Conservation (phyloP, 192 early-diverging fungal species). For the Backusella australiensis region DNA sequence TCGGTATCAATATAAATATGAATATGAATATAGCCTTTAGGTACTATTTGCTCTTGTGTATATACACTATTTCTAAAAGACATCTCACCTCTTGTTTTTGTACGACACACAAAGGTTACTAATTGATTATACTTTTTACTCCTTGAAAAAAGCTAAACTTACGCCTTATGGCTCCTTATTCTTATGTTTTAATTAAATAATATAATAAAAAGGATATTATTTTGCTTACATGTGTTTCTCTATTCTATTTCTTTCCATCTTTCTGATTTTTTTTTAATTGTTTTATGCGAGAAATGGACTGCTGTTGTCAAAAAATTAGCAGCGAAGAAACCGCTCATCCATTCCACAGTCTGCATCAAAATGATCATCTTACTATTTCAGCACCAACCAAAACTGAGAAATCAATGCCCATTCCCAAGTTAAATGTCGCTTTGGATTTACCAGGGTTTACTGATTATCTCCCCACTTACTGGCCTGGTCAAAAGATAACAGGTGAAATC, state of each 20-base stretch:
- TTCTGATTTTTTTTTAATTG: background rate
- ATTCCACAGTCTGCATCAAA: background rate
- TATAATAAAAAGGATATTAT: background rate
- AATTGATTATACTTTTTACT: background rate
- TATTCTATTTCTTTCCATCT: background rate
- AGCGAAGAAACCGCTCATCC: background rate
- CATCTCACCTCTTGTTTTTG: background rate
- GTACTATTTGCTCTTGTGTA: background rate
- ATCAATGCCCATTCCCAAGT: background rate
- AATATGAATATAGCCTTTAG: background rate
- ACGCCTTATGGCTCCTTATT: background rate
- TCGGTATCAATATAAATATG: background rate
- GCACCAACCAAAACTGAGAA: background rate
- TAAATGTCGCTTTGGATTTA: background rate
- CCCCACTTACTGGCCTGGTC: conserved; percentile 4
- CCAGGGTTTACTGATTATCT: background rate
- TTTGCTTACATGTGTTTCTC: background rate
- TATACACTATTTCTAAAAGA: background rate
- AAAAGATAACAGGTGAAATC: conserved; percentile 10
- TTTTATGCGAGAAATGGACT: background rate
- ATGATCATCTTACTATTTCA: background rate
- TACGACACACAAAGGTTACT: background rate
- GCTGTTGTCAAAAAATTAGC: conserved; percentile 2
- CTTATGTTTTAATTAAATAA: background rate
- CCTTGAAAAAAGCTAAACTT: background rate